These are phyloP conservation scores for Amauroascus verrucosus DNA, from an alignment of 2,329 filamentous ascomycete genomes.

Conservation along the genomic window DNA sequence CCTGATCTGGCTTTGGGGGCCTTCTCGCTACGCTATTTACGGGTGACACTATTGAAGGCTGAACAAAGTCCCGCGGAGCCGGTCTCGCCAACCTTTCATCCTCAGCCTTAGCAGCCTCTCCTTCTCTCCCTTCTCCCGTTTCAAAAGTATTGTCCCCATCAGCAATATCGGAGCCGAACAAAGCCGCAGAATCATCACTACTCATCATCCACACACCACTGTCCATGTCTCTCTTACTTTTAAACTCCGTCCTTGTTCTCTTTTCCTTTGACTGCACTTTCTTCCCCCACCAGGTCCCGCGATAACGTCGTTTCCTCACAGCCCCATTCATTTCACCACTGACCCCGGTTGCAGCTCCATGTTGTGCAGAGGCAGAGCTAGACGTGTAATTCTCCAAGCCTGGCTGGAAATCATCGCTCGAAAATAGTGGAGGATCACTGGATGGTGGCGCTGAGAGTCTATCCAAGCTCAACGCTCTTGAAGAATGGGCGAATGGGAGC, in stretches of 20 bases:
- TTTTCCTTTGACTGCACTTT: slow-evolving; percentile 32
- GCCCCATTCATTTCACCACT: slow-evolving; percentile 11
- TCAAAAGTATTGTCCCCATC: not conserved
- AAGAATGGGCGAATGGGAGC: slow-evolving; percentile 28
- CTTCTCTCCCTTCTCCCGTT: not conserved
- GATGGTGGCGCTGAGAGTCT: slow-evolving; percentile 22
- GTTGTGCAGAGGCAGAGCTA: slow-evolving; percentile 8
- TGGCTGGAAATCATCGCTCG: slow-evolving; percentile 38
- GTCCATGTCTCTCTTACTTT: slow-evolving; percentile 36
- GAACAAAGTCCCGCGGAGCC: not conserved
- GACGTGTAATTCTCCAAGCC: slow-evolving; percentile 37
- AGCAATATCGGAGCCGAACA: slow-evolving; percentile 10
- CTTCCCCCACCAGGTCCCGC: slow-evolving; percentile 39
- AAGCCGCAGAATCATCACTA: slow-evolving; percentile 29
- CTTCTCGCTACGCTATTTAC: slow-evolving; percentile 1
- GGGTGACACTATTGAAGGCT: not conserved
- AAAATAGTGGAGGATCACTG: slow-evolving; percentile 39
- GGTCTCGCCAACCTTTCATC: not conserved
- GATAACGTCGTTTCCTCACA: slow-evolving; percentile 33
- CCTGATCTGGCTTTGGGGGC: slow-evolving; percentile 15
- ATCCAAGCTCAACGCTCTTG: slow-evolving; percentile 20
- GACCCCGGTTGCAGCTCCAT: not conserved
- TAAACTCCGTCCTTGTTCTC: slow-evolving; percentile 34
- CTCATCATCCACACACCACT: slow-evolving; percentile 40
- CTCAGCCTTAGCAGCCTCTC: not conserved